Conservation (phyloP, 2,329 filamentous ascomycete genomes). For the Stylonectria norvegica region DNA sequence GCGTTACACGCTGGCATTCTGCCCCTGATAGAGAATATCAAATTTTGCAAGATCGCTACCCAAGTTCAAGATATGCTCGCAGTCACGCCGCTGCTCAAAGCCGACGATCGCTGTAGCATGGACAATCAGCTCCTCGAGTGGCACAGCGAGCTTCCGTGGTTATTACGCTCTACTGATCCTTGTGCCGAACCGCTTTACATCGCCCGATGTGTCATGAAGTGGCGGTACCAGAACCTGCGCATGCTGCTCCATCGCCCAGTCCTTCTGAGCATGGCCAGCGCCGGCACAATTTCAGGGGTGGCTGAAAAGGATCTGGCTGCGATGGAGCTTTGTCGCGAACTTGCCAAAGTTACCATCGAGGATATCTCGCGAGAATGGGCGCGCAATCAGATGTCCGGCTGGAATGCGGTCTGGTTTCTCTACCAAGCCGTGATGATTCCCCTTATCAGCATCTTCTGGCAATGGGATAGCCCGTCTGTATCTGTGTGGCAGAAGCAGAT, state of each 20-base stretch:
- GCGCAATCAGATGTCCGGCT: slow-evolving; percentile 72
- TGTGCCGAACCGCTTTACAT: slow-evolving; percentile 69
- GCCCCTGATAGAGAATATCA: slow-evolving; percentile 71
- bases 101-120: slow-evolving; percentile 62
- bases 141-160: slow-evolving; percentile 67
- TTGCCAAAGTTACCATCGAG: slow-evolving; percentile 67
- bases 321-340: slow-evolving; percentile 64
- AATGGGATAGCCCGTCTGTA: slow-evolving; percentile 49
- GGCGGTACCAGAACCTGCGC: slow-evolving; percentile 75
- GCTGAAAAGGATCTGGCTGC: slow-evolving; percentile 63
- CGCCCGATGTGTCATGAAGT: slow-evolving; percentile 72
- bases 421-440: slow-evolving; percentile 80
- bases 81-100: slow-evolving; percentile 63
- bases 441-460: slow-evolving; percentile 70
- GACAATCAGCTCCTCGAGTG: slow-evolving; percentile 68
- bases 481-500: slow-evolving; percentile 55
- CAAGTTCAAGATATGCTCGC: slow-evolving; percentile 74
- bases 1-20: slow-evolving; percentile 63
- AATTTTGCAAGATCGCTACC: slow-evolving; percentile 76
- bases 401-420: slow-evolving; percentile 79
- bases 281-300: slow-evolving; percentile 43
- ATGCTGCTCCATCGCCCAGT: slow-evolving; percentile 73
- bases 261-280: slow-evolving; percentile 60
- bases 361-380: slow-evolving; percentile 69
- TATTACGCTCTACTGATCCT: slow-evolving; percentile 61